A percentile compares a stretch with the other conserved stretches of the same genome.
phyloP scores from a whole-genome alignment of 257 asterid species.

The Forsythia suspensa region DNA sequence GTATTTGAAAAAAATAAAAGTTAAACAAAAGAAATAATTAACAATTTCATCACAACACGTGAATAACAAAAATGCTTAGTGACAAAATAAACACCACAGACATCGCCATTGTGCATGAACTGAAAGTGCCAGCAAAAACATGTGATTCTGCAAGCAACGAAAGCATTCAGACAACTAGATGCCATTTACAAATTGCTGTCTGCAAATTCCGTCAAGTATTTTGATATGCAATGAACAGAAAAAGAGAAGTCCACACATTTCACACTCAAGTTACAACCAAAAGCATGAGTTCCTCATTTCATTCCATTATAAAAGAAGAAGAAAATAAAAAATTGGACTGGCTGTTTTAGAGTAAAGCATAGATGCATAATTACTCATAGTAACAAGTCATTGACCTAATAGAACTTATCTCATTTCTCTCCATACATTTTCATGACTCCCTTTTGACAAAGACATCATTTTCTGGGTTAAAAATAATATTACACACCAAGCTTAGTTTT shows the following conservation, averaged over 20 bases:
- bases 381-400: neutral
- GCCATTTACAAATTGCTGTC: neutral
- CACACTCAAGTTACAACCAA: neutral
- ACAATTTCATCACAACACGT: neutral
- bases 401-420: neutral
- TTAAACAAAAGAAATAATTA: neutral
- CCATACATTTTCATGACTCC: neutral
- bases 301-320: neutral
- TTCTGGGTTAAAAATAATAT: neutral
- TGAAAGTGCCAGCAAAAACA: neutral
- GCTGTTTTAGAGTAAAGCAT: neutral
- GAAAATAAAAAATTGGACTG: neutral
- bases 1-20: neutral
- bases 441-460: neutral
- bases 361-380: neutral
- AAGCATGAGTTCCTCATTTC: neutral
- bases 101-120: neutral
- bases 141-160: neutral
- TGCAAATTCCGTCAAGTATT: neutral
- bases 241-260: neutral
- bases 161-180: neutral
- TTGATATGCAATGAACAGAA: neutral
- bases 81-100: constrained; percentile 3
- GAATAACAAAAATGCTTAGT: neutral
- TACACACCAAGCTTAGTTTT: neutral